Base-by-base conservation (phyloP, 768 basidiomycete genomes). In the Roridomyces roridus region DNA sequence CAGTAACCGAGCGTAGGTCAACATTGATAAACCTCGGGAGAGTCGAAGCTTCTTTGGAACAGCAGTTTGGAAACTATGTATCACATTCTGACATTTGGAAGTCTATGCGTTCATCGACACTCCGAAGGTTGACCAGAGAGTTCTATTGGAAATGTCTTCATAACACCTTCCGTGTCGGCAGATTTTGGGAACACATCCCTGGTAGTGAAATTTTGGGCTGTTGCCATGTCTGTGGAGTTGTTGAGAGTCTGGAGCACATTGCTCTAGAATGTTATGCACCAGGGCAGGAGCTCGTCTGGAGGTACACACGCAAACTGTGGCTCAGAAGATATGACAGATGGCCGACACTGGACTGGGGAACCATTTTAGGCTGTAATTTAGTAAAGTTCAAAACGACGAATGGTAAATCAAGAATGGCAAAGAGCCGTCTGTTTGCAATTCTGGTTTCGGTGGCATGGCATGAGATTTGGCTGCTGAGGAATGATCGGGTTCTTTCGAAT, bases 61-160 rank as follows among this genome's bases (percentile, higher is more conserved):
- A 31, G 29, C 6, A 6, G 7, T 7, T 7, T 31, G 29, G 14
- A 14, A 31, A 31, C 7, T 31, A 7, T 7, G 7, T 14, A 14
- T 31, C 29, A 31, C 6, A 31, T 14, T 6, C 29, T 6, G 29
- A 31, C 6, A 41, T 50, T 5, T 50, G 48, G 48, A 50, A 40
- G 17, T 40, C 48, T 10, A 50, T 50, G 20, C 39, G 25, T 1
- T 28, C 39, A 14, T 5, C 14, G 9, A 50, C 48, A 2, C 41
- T 50, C 17, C 20, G 25, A 43, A n/a, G 51, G 1, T 29, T 35
- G 8, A 43, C 51, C 14, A 40, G 51, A 8, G 51, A 51, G 23
- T 42, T 42, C 28, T 51, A 45, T 15, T 45, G 50, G 50, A 51
- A 51, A 34, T 51, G 40, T 20, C 28, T 51, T 1, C 50, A 51